phyloP scores from a whole-genome alignment of 805 yeast genomes.

The Scheffersomyces amazonensis region DNA sequence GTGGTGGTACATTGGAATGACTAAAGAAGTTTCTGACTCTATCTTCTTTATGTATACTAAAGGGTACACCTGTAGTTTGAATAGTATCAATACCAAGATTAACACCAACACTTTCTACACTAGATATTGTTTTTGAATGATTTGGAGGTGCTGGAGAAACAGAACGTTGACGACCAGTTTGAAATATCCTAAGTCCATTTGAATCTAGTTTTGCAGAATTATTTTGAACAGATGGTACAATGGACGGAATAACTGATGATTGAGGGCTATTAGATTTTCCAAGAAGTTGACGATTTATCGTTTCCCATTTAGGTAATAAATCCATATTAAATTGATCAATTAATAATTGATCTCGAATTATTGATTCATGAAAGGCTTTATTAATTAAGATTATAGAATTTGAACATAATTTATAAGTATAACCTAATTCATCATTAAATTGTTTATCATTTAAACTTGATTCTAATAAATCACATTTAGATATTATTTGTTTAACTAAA shows the following conservation, averaged over 20 bases:
- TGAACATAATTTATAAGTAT: slow-evolving; percentile 36
- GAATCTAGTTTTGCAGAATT: slow-evolving; percentile 3
- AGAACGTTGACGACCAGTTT: slow-evolving; percentile 5
- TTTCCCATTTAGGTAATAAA: slow-evolving; percentile 25
- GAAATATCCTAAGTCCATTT: slow-evolving; percentile 15
- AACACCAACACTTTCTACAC: slow-evolving; percentile 26
- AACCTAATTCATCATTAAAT: slow-evolving; percentile 27
- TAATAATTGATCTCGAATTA: slow-evolving; percentile 30
- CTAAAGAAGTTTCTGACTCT: slow-evolving; percentile 23
- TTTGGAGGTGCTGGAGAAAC: too few species aligned
- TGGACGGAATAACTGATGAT: neutral
- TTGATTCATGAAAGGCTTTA: slow-evolving; percentile 34
- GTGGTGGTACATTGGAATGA: neutral
- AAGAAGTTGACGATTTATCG: slow-evolving; percentile 10
- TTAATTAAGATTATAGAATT: slow-evolving; percentile 31
- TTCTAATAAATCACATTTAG: slow-evolving; percentile 17
- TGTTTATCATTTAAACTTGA: slow-evolving; percentile 13
- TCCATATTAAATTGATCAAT: slow-evolving; percentile 18
- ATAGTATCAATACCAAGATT: neutral
- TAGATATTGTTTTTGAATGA: slow-evolving; percentile 9
- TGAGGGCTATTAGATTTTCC: neutral
- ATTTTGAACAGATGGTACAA: neutral
- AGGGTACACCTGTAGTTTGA: slow-evolving; percentile 20
- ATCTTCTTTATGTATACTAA: slow-evolving; percentile 29
- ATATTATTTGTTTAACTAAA: slow-evolving; percentile 40